phyloP scores from a whole-genome alignment of 169 alveolate species.

The Cryptosporidium meleagridis region DNA sequence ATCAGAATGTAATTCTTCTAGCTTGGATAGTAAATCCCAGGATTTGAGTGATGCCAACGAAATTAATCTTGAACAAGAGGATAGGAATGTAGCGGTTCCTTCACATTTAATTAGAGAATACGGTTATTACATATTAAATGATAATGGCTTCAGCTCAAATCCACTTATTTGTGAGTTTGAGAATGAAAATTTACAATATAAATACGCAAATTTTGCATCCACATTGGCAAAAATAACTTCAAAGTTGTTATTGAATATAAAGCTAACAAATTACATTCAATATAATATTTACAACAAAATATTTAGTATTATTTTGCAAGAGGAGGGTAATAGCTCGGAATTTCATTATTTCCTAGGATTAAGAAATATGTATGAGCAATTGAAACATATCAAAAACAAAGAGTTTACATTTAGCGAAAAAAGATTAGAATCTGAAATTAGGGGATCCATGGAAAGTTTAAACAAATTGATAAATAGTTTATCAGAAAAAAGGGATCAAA shows the following conservation, averaged over 20 bases:
- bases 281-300: background rate
- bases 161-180: conserved; percentile 3
- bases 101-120: conserved; percentile 10
- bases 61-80: background rate
- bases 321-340: background rate
- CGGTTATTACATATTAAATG: conserved; percentile 26
- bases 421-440: background rate
- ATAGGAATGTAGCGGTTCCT: background rate
- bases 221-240: background rate
- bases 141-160: background rate
- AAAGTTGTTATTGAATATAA: conserved; percentile 4
- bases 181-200: background rate
- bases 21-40: background rate
- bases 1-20: background rate
- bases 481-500: background rate
- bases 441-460: background rate
- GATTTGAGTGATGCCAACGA: background rate
- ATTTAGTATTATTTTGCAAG: background rate
- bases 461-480: background rate
- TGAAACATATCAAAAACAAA: background rate
- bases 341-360: conserved; percentile 3
- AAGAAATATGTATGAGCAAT: background rate
- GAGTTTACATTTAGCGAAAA: background rate
- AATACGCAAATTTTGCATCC: background rate
- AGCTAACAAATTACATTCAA: background rate